Evolutionary conservation across 345 rosid species (phyloP).

Genomic region (Lumnitzera racemosa): DNA sequence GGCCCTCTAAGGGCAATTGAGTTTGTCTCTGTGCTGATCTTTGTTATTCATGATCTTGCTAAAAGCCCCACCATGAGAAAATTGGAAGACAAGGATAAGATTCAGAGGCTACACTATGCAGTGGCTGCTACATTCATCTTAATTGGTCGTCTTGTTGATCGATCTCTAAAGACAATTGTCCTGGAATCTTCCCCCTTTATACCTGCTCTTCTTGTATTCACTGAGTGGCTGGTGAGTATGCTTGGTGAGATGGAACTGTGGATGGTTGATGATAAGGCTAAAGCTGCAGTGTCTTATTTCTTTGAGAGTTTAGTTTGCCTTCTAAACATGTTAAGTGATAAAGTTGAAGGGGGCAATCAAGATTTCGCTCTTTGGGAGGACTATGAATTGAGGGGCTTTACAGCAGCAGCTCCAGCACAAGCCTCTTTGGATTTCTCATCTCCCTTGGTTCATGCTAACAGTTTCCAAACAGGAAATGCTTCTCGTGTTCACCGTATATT

Average conservation of each 20-base stretch:
- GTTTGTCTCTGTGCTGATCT: slow-evolving; percentile 56
- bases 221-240: slow-evolving; percentile 53
- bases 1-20: slow-evolving; percentile 74
- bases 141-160: slow-evolving; percentile 63
- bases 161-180: slow-evolving; percentile 43
- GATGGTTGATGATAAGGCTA: slow-evolving; percentile 39
- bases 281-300: slow-evolving; percentile 52
- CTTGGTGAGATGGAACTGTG: slow-evolving; percentile 34
- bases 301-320: slow-evolving; percentile 38
- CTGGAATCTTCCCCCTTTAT: slow-evolving; percentile 51
- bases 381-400: slow-evolving; percentile 71
- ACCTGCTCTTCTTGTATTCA: slow-evolving; percentile 65
- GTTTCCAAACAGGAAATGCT: slow-evolving; percentile 33
- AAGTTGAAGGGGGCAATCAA: slow-evolving; percentile 14
- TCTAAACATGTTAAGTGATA: slow-evolving; percentile 28
- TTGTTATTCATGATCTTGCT: slow-evolving; percentile 38
- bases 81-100: slow-evolving; percentile 13
- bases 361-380: slow-evolving; percentile 74
- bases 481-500: slow-evolving; percentile 49
- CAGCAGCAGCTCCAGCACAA: slow-evolving; percentile 46
- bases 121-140: slow-evolving; percentile 39
- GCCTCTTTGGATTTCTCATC: slow-evolving; percentile 46
- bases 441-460: slow-evolving; percentile 25
- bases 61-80: slow-evolving; percentile 16
- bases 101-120: slow-evolving; percentile 26